These are phyloP conservation scores for Rhizophagus prolifer DNA, from an alignment of 192 early-diverging fungal species.

Conservation along the genomic window DNA sequence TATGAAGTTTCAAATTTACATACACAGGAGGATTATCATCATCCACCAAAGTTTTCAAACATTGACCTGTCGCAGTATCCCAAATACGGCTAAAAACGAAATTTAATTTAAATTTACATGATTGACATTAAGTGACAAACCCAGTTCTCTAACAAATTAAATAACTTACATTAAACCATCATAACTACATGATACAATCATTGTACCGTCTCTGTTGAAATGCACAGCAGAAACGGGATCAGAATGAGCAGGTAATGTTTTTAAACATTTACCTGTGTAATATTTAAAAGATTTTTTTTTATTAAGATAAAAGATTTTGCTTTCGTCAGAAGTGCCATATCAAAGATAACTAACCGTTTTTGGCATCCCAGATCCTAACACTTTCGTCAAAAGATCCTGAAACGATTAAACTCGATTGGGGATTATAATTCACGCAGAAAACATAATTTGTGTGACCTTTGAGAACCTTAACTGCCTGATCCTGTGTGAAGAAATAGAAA, in stretches of 20 bases:
- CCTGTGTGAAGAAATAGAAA: conserved; percentile 10
- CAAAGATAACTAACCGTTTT: conserved; percentile 55
- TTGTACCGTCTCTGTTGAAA: conserved; percentile 96
- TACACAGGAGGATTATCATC: conserved; percentile 94
- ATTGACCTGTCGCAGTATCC: conserved; percentile 97
- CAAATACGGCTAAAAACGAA: conserved; percentile 80
- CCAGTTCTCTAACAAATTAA: conserved; percentile 12
- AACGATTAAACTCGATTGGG: conserved; percentile 89
- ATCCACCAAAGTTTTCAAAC: conserved; percentile 94
- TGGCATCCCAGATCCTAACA: conserved; percentile 95
- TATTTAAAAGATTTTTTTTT: too few relatives aligned
- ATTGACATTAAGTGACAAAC: background rate
- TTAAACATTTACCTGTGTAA: conserved; percentile 79
- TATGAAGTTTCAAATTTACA: conserved; percentile 37
- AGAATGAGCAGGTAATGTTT: conserved; percentile 89
- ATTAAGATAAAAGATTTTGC: background rate
- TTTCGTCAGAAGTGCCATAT: background rate
- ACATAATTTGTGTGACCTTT: conserved; percentile 96
- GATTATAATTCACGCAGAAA: conserved; percentile 97
- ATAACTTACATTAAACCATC: conserved; percentile 87
- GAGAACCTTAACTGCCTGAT: conserved; percentile 43
- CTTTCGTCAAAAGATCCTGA: conserved; percentile 98
- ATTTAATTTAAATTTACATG: conserved; percentile 1
- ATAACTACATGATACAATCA: conserved; percentile 92
- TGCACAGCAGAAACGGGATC: conserved; percentile 94